Evolutionary conservation across 345 rosid species (phyloP).

Genomic region (Leavenworthia alabamica): DNA sequence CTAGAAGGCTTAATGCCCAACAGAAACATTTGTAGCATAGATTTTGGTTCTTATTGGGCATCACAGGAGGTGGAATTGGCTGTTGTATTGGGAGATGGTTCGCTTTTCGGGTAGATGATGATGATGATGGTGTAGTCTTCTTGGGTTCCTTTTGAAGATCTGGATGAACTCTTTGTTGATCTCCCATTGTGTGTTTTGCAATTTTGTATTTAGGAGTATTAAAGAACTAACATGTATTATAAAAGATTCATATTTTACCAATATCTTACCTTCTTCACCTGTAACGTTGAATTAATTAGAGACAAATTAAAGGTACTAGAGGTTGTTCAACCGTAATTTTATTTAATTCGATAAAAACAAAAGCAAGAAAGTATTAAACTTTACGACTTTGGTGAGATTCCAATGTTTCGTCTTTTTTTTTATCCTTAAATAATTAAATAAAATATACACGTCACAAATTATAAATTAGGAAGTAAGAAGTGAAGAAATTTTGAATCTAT

Average conservation of each 20-base stretch:
- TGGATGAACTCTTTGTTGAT: conserved; percentile 46
- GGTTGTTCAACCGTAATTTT: conserved; percentile 45
- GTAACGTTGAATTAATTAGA: conserved; percentile 23
- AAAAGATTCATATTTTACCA: conserved; percentile 1
- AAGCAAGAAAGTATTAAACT: conserved; percentile 1
- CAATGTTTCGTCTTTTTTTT: background rate
- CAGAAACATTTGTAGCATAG: conserved; percentile 63
- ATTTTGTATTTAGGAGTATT: background rate
- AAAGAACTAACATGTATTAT: background rate
- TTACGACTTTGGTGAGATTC: background rate
- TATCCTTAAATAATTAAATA: background rate
- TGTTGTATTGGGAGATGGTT: conserved; percentile 11
- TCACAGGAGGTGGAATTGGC: conserved; percentile 19
- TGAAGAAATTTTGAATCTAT: too few relatives aligned
- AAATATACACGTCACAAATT: background rate
- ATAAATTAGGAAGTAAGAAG: background rate
- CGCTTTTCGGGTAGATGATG: conserved; percentile 19
- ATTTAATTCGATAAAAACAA: background rate
- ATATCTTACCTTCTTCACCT: conserved; percentile 51
- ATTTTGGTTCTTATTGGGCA: conserved; percentile 29
- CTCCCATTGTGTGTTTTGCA: conserved; percentile 33
- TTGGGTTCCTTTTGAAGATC: conserved; percentile 31
- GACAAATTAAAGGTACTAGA: background rate
- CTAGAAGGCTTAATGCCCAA: conserved; percentile 46
- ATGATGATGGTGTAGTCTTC: conserved; percentile 19